Evolutionary conservation across 441 rosid species (phyloP).

Genomic region (Gossypium aridum): DNA sequence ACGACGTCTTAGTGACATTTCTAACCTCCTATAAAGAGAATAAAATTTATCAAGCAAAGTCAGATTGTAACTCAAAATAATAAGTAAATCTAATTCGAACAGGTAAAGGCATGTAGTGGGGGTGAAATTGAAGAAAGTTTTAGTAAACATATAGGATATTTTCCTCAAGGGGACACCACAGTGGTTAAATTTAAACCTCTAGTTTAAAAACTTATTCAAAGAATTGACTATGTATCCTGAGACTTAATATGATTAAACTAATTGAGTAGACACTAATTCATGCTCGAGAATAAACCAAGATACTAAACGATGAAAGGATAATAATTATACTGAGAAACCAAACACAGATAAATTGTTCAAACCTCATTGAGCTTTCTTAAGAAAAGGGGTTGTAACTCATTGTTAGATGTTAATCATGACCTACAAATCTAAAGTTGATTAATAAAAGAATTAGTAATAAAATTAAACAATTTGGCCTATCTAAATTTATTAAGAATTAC

Average conservation of each 20-base stretch:
- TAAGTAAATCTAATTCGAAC: neutral
- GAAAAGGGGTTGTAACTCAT: neutral
- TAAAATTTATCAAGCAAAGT: constrained; percentile 13
- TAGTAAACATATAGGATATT: neutral
- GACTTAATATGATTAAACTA: neutral
- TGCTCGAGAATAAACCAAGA: neutral
- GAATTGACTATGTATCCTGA: neutral
- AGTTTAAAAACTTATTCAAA: neutral
- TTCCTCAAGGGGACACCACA: neutral
- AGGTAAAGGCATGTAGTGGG: neutral
- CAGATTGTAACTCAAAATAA: neutral
- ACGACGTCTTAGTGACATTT: constrained; percentile 75
- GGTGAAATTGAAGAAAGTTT: neutral
- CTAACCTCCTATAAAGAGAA: constrained; percentile 49
- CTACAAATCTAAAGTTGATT: neutral
- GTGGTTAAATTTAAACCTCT: neutral
- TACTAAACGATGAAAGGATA: neutral
- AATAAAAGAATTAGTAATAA: neutral
- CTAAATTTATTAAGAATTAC: neutral
- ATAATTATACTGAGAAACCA: neutral
- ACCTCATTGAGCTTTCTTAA: neutral
- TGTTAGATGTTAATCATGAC: neutral
- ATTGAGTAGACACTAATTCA: neutral
- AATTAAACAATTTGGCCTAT: neutral
- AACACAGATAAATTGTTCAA: neutral